phyloP scores from a whole-genome alignment of 1,284 basidiomycete species.

The Apiotrichum sp. region DNA sequence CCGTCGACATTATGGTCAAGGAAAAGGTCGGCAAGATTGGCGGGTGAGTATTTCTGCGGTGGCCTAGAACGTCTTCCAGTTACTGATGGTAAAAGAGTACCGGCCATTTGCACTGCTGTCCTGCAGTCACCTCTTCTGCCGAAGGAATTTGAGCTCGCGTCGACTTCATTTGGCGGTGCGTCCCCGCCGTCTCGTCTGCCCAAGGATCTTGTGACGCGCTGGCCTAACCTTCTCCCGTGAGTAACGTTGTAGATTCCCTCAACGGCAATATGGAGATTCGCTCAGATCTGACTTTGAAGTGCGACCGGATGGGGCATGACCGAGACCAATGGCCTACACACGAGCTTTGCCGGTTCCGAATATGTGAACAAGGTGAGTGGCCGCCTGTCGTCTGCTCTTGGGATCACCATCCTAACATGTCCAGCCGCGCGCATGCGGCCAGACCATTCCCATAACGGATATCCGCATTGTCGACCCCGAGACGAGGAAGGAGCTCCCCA shows the following conservation, averaged over 20 bases:
- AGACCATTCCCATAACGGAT: constrained; percentile 30
- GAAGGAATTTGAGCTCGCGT: constrained; percentile 23
- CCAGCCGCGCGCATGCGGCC: constrained; percentile 16
- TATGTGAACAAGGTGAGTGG: constrained; percentile 22
- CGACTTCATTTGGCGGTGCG: constrained; percentile 39
- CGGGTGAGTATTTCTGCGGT: constrained; percentile 11
- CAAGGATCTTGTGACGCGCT: constrained; percentile 26
- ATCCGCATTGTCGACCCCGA: constrained; percentile 32
- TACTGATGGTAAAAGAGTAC: constrained; percentile 13
- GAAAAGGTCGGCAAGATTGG: constrained; percentile 37
- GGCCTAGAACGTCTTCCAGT: not conserved
- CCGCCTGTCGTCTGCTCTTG: not conserved
- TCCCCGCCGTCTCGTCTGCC: constrained; percentile 33
- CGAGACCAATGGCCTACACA: constrained; percentile 38
- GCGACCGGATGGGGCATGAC: constrained; percentile 40
- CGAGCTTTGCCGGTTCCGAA: constrained; percentile 31
- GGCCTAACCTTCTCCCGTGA: constrained; percentile 13
- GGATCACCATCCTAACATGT: constrained; percentile 2
- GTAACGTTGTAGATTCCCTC: not conserved
- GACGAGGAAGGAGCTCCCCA: constrained; percentile 20
- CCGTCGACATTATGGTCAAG: constrained; percentile 25
- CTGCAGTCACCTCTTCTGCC: constrained; percentile 31
- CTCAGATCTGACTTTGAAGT: constrained; percentile 22
- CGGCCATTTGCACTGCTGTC: constrained; percentile 34
- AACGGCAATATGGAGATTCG: constrained; percentile 18